These are phyloP conservation scores for Dactylellina parvicollis DNA, from an alignment of 2,329 filamentous ascomycete species.

Conservation along the genomic window DNA sequence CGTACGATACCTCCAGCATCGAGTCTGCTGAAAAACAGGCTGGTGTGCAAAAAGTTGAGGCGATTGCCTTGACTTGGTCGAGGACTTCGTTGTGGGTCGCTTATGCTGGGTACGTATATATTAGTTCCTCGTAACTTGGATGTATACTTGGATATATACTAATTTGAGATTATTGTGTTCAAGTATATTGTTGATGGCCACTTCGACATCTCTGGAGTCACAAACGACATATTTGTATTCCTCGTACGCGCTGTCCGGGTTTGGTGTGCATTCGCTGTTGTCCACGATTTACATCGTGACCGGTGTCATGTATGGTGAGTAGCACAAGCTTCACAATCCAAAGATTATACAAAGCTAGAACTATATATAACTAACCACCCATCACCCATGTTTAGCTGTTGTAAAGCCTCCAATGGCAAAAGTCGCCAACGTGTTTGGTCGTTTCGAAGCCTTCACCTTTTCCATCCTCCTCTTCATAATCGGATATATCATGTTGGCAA, in stretches of 20 bases:
- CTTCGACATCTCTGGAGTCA: conserved; percentile 73
- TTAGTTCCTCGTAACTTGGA: conserved; percentile 53
- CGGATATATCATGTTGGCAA: conserved; percentile 70
- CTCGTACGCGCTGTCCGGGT: conserved; percentile 74
- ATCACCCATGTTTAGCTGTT: too few species aligned
- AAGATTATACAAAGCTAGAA: conserved; percentile 13
- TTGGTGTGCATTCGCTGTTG: conserved; percentile 72
- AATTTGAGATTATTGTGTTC: neutral
- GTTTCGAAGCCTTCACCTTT: conserved; percentile 69
- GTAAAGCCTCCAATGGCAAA: conserved; percentile 72
- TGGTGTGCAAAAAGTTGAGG: conserved; percentile 65
- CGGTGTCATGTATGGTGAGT: conserved; percentile 70
- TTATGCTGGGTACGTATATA: conserved; percentile 61
- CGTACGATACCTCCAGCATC: conserved; percentile 30
- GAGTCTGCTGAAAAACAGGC: conserved; percentile 60
- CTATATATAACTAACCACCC: neutral
- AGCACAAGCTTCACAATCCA: neutral
- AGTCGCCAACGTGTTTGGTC: conserved; percentile 71
- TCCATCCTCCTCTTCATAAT: conserved; percentile 68
- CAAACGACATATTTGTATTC: conserved; percentile 72
- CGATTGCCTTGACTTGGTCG: conserved; percentile 66
- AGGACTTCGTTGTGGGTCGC: conserved; percentile 64
- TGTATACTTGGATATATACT: neutral
- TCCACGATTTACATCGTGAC: conserved; percentile 73
- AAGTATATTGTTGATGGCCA: conserved; percentile 70